These are phyloP conservation scores for Coemansia erecta DNA, from an alignment of 192 early-diverging fungal genomes.

Conservation along the genomic window DNA sequence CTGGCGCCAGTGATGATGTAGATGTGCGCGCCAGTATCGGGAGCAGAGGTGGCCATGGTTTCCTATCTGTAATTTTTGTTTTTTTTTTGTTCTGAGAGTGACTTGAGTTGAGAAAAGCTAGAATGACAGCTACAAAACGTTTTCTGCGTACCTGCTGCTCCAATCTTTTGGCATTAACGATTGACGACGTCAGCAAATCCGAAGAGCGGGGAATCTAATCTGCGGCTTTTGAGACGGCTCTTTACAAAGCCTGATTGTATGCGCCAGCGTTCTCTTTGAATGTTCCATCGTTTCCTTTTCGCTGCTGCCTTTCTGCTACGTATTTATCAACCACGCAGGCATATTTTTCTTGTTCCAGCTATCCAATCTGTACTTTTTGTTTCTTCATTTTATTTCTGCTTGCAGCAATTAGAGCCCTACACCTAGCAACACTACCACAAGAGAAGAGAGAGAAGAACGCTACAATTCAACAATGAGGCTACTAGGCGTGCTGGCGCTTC, in stretches of 20 bases:
- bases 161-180: too few relatives aligned
- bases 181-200: too few relatives aligned
- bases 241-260: too few relatives aligned
- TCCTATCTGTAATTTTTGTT: too few relatives aligned
- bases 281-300: not conserved
- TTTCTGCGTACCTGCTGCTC: too few relatives aligned
- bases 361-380: not conserved
- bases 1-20: slow-evolving; percentile 66
- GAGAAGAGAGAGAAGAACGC: too few relatives aligned
- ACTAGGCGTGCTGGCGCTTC: too few relatives aligned
- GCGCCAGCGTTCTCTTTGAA: too few relatives aligned
- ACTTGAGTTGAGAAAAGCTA: slow-evolving; percentile 1
- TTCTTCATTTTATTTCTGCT: not conserved
- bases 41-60: not conserved
- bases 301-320: not conserved
- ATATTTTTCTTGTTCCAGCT: not conserved
- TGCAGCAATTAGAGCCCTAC: not conserved
- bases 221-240: too few relatives aligned
- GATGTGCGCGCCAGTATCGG: slow-evolving; percentile 7
- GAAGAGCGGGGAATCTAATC: too few relatives aligned
- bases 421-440: too few relatives aligned
- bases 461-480: too few relatives aligned
- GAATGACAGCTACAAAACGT: not conserved
- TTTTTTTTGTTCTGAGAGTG: not conserved
- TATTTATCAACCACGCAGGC: not conserved